Conservation (phyloP, 768 basidiomycete species). For the Pluteus cervinus region DNA sequence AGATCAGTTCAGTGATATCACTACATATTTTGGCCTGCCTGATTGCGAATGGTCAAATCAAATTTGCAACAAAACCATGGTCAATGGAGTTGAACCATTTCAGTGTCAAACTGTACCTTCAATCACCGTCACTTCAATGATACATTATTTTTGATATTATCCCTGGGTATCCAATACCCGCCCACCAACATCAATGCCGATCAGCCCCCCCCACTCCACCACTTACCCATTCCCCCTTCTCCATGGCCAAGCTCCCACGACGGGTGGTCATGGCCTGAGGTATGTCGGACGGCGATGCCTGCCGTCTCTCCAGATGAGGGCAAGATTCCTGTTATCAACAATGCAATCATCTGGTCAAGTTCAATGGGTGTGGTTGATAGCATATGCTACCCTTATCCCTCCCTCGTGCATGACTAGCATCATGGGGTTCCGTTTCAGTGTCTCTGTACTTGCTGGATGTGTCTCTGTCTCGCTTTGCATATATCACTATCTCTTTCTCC, state of each 20-base stretch:
- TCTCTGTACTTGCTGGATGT: slow-evolving; percentile 5
- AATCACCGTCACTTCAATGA: too few relatives aligned
- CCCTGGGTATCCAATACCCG: too few relatives aligned
- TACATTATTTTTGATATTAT: too few relatives aligned
- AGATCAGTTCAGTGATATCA: too few relatives aligned
- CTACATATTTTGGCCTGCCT: too few relatives aligned
- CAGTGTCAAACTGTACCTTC: too few relatives aligned
- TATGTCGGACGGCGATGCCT: not conserved
- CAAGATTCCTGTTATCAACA: not conserved
- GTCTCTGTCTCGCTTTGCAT: slow-evolving; percentile 6
- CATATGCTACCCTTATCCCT: not conserved
- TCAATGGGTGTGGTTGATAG: not conserved
- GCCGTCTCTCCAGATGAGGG: not conserved
- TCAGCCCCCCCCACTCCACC: too few relatives aligned
- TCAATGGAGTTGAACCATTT: too few relatives aligned
- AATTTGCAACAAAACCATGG: too few relatives aligned
- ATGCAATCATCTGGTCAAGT: not conserved
- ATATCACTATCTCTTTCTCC: slow-evolving; percentile 13
- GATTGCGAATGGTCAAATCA: too few relatives aligned
- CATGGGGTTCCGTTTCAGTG: slow-evolving; percentile 4
- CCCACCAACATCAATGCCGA: too few relatives aligned
- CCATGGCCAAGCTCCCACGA: slow-evolving; percentile 20
- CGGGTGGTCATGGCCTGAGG: slow-evolving; percentile 1
- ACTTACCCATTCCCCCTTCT: slow-evolving; percentile 54
- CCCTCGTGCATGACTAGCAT: slow-evolving; percentile 3